Base-by-base conservation (phyloP, 352 stramenopile species). In the Globisporangium rhizosaccharum region DNA sequence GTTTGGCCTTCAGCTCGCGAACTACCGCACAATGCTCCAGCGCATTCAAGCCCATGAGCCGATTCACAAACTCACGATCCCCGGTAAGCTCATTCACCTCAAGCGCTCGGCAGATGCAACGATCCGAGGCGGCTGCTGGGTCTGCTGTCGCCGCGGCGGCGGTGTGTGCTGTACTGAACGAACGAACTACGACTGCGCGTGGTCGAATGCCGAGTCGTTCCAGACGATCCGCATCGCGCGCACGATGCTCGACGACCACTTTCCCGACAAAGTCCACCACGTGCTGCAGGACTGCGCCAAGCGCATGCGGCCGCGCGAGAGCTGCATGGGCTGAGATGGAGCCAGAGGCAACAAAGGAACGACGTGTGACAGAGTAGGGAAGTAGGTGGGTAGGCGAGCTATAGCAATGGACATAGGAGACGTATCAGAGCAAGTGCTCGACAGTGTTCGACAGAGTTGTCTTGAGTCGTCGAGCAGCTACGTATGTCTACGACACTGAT, bases 231-330 rank as follows among this genome's bases (percentile, higher is more conserved):
- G 78, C 52, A 92, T 95, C 28, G 79, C 75, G 15, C 82, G 84
- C 23, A 93, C 84, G 28, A 95, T 95, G 84, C 69, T 95, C 23
- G 84, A 93, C 67, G 84, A 95, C 51, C 86, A 95, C 58, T 95
- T 95, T 52, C 84, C 85, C 1, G 84, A 95, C 69, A 95, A 94
- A 60, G 84, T 95, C 5, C 82, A 95, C 64, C 81, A 85, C 59
- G 85, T 95, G 48, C 73, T 95, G 8, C 76, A 93, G 52, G 82
- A 94, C 59, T 93, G 83, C 53, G 75, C 83, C 41, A 74, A 85
- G 63, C 66, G 68, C 37, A 59, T 87, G 70, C 59, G 68, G n/a
- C 72, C 63, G 47, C 69, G 33, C 26, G 61, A 79, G 45, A 63
- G 57, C 45, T 63, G 57, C 51, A 63, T 68, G 51, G 57, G 62